Conservation (phyloP, 129 eudicot species). For the Lonicera japonica region DNA sequence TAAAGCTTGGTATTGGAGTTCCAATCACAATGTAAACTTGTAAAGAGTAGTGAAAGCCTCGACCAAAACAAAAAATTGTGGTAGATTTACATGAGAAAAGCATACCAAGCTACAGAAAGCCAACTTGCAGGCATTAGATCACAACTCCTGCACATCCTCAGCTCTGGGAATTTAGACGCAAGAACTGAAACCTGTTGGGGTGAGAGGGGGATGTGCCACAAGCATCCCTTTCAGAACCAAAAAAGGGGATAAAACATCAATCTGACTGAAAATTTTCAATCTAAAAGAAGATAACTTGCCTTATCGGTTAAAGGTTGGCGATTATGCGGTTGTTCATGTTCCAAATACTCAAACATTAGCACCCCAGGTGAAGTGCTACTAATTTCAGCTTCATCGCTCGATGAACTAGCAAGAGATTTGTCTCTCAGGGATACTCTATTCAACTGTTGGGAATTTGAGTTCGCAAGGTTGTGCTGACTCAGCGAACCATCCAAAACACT, state of each 20-base stretch:
- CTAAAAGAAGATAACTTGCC: constrained; percentile 33
- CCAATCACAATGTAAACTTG: neutral
- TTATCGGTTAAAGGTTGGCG: constrained; percentile 53
- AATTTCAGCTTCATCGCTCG: constrained; percentile 26
- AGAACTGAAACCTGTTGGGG: constrained; percentile 39
- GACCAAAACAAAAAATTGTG: neutral
- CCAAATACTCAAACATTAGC: constrained; percentile 46
- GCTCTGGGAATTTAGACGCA: constrained; percentile 43
- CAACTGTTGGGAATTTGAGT: constrained; percentile 9
- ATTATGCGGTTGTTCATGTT: constrained; percentile 41
- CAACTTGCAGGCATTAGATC: constrained; percentile 70
- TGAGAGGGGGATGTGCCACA: constrained; percentile 5
- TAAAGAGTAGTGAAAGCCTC: neutral
- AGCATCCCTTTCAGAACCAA: neutral
- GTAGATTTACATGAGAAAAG: neutral
- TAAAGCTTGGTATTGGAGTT: too few species aligned
- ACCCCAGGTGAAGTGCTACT: constrained; percentile 18
- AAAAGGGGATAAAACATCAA: neutral
- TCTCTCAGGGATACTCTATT: constrained; percentile 18
- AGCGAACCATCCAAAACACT: constrained; percentile 4
- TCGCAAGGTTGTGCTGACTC: constrained; percentile 16
- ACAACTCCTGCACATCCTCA: constrained; percentile 44
- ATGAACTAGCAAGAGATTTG: constrained; percentile 15
- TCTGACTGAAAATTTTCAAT: neutral
- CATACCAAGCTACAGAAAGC: constrained; percentile 74